Evolutionary conservation across 805 yeast genomes (phyloP).

Genomic region (Saccharomycopsis fermentans): DNA sequence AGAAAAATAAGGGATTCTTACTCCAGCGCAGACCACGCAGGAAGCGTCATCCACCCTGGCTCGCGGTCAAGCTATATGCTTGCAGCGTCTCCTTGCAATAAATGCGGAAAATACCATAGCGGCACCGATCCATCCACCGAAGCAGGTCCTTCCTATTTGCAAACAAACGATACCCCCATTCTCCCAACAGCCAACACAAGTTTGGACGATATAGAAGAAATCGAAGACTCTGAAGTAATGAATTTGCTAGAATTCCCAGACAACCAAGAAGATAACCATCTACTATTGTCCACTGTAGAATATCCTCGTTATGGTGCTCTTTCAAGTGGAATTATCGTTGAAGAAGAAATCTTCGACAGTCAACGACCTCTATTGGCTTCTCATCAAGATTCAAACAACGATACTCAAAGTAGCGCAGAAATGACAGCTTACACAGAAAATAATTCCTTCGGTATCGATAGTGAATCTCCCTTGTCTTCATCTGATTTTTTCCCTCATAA

Average conservation of each 20-base stretch:
- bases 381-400: background rate
- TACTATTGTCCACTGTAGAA: background rate
- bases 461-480: background rate
- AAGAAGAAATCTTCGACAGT: background rate
- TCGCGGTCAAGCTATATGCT: background rate
- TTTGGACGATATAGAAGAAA: background rate
- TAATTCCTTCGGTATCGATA: background rate
- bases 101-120: background rate
- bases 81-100: background rate
- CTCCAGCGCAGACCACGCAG: background rate
- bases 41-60: background rate
- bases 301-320: background rate
- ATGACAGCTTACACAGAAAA: background rate
- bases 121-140: background rate
- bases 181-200: background rate
- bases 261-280: background rate
- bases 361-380: background rate
- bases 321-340: background rate
- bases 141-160: background rate
- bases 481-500: background rate
- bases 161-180: background rate
- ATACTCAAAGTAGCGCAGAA: background rate
- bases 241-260: background rate
- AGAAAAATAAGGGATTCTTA: background rate
- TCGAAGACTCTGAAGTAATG: background rate